Base-by-base conservation (phyloP, 345 rosid species). In the Crucihimalaya himalaica region DNA sequence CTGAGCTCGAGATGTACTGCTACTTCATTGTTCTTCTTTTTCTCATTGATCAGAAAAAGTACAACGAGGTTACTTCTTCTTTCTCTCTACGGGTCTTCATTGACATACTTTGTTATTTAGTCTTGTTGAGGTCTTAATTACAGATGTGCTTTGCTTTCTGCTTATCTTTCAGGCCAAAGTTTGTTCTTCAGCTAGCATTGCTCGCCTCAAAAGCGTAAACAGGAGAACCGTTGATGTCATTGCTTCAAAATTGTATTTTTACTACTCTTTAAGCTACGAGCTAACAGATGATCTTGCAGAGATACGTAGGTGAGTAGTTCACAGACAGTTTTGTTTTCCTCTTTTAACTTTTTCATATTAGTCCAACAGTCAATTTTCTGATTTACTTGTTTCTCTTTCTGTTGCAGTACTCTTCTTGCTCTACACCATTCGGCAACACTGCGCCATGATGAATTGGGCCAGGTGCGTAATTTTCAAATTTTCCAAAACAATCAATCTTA, bases 381-480 rank as follows among this genome's bases (percentile, higher is more conserved):
- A 40, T 57, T 56, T 29, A 14, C 4, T 69, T 51, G 16, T 15
- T 15, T 67, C n/a, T 71, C 20, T 51, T 52, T 72, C 25, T 72
- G 28, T 42, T 74, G 43, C 83, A 90, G 96, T 51, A 82, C 83
- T 59, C 93, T 93, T 60, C 92, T 93, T 72, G 85, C 89, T 19
- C 83, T 90, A 74, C 97, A 89, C 74, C 89, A 87, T n/a, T 83
- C 87, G 43, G 92, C 97, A 9, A 93, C 97, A 20, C 57, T 90
- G 72, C 96, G 89, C 59, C 98, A 86, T 83, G 97, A 89, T 82
- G 93, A 93, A 77, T 83, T 90, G 69, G 93, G 97, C 21, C 97
- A 89, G 92, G 98, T 93, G 73, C 8, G 58, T 78, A 8, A 6
- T 72, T 68, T 42, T 34, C 19, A 27, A 9, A 47, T 35, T 8